Base-by-base conservation (phyloP, 2,329 filamentous ascomycete species). In the Colletotrichum camelliae region DNA sequence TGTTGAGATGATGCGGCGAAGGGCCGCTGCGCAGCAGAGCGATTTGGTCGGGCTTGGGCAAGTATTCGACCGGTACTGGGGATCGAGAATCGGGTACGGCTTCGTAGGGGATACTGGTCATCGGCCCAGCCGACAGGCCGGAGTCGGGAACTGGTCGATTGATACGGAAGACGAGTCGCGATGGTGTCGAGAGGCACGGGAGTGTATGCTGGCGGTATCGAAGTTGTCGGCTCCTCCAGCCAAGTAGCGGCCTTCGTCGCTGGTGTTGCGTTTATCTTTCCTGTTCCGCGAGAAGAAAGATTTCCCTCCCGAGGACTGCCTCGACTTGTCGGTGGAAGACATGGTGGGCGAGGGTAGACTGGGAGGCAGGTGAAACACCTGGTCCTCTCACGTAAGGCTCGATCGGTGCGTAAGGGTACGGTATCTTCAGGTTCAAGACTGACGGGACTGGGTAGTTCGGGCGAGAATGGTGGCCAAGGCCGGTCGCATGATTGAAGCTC, bases 201-300 rank as follows among this genome's bases (percentile, higher is more conserved):
- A 95, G 79, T 91, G 90, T 80, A 90, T 85, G 84, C 89, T 93
- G 80, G 88, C 86, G 68, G 91, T 89, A 79, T 94, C 92, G 81
- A 91, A 89, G 62, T 83, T 79, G 79, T 94, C 89, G 79, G 88
- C 88, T 69, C 89, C 88, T 70, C 89, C 88, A 79, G 86, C 85
- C 77, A 89, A 81, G 79, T 90, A 89, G 79, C 88, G 88, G 79
- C 88, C 87, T 81, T 93, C 91, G 80, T 91, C 89, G 83, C 91
- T 91, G 77, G 88, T 85, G 80, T 89, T 88, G 83, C 93, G 91
- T 83, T 93, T 92, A 80, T 90, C 89, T 85, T 93, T 95, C 87
- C 95, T 97, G 86, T 93, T 94, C 82, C 96, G 92, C 81, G 95
- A 96, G 88, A 98, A 98, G 88, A 98, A 95, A 77, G 94, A 95